Evolutionary conservation across 371 early-diverging fungal genomes (phyloP), one percentile per base, ranked within the genome.

Genomic region (Entomophthora muscae): DNA sequence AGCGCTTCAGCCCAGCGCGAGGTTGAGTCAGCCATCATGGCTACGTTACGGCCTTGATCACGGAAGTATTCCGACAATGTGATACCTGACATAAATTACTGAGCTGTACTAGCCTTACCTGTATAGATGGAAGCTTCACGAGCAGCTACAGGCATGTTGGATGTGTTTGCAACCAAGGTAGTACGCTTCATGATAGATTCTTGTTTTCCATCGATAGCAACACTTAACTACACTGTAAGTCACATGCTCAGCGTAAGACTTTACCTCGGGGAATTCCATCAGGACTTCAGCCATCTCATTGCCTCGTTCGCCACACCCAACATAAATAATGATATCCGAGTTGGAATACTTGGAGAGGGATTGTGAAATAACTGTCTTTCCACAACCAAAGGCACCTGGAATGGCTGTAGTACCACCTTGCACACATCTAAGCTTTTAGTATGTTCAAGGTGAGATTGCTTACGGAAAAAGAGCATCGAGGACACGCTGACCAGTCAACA

Each of bases 91-190:
- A 27, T 64, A 5, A 23, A 17, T 60, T 22, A 55, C 64, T 30
- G 26, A 76, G 17, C 42, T 17, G 42, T 42, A 10, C 10, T 17
- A 42, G 10, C 10, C 42, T 42, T 42, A 42, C 99, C 99, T 52
- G 99, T 99, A 83, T 99, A 99, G 70, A 99, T 99, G 57, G 98
- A 98, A 26, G 99, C 99, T 81, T 99, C 99, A 80, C 99, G 93
- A 66, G 99, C 99, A 71, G 99, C 99, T 63, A 99, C 99, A 69
- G 99, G 99, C 99, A 99, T 99, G 85, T 99, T 99, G 72, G 99
- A 99, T 17, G 99, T 99, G 80, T 99, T 99, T 67, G 99, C 99
- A 12, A 99, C 98, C 32, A 99, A 81, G n/a, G 99, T 95, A 21
- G 99, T 99, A 75, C 99, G 89, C 84, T 99, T 95, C 99, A 99